Evolutionary conservation across 2,329 filamentous ascomycete species (phyloP), one percentile per base, ranked within the genome.

Genomic region (Aspergillus sp.): DNA sequence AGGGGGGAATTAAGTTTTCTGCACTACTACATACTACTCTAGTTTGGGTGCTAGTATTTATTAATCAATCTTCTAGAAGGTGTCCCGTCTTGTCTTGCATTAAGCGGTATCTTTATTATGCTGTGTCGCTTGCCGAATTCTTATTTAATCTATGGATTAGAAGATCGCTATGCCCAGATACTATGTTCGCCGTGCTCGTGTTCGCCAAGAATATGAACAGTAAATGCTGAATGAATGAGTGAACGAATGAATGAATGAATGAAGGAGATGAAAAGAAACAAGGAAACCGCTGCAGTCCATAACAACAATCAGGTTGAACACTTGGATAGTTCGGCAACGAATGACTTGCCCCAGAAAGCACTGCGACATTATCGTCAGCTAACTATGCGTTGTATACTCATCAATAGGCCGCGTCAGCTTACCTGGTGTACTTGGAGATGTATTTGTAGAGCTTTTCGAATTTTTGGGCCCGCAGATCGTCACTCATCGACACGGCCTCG

Each of bases 281-380:
- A 53, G 23, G n/a, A 23, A 30, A 30, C 9, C 9, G 17, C 32
- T 36, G 12, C 21, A 15, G n/a, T 23, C 28, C 28, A 41, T 9
- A 25, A 53, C 17, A 21, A 13, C 32, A 10, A 32, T 47, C 39
- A 55, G 5, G 50, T 38, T 23, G 39, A 32, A 32, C 25, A 45
- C 53, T 55, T 55, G 53, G 53, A 55, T 19, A 98, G 84, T 78
- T 97, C 94, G 13, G 86, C 86, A 55, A 97, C 92, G 74, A 98
- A 98, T 66, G 90, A 93, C 74, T 93, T 87, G 25, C 94, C 94
- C 94, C 94, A 98, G 89, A 95, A 97, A 8, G 93, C 91, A 75
- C 91, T 88, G 60, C 12, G 53, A 30, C 51, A 57, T 56, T 65
- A 76, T 68, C 25, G 17, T 50, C 25, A 72, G 67, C 58, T 30